Evolutionary conservation across 352 stramenopile genomes (phyloP).

Genomic region (Phytophthora pluvialis): DNA sequence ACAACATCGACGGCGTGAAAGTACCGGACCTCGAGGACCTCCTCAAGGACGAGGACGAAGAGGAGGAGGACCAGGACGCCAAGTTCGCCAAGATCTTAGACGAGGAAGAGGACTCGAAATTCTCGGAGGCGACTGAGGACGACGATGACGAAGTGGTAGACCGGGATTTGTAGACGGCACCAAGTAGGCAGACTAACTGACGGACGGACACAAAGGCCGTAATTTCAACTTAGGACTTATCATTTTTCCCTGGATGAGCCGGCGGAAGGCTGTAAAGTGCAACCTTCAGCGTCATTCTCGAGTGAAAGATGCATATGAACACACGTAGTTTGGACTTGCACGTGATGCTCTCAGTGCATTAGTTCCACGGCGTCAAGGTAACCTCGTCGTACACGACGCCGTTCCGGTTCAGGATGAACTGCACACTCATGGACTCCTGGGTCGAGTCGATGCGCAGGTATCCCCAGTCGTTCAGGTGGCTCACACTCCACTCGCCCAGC

Average conservation of each 20-base stretch:
- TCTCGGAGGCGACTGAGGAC: constrained; percentile 37
- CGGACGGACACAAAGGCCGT: constrained; percentile 19
- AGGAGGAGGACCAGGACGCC: constrained; percentile 71
- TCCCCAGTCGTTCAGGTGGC: constrained; percentile 80
- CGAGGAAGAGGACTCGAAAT: constrained; percentile 57
- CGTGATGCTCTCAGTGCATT: constrained; percentile 3
- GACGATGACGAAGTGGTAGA: constrained; percentile 54
- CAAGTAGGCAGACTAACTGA: constrained; percentile 33
- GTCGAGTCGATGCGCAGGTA: constrained; percentile 74
- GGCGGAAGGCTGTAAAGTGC: too few relatives aligned
- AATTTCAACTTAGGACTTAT: constrained; percentile 41
- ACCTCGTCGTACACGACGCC: constrained; percentile 83
- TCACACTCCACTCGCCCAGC: constrained; percentile 83
- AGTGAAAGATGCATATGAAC: constrained; percentile 7
- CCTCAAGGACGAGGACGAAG: constrained; percentile 85
- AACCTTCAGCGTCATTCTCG: not conserved
- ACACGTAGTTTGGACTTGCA: constrained; percentile 18
- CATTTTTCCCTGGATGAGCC: constrained; percentile 9
- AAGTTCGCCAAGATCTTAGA: constrained; percentile 87
- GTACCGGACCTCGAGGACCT: constrained; percentile 87
- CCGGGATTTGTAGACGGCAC: constrained; percentile 68
- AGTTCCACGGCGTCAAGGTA: constrained; percentile 61
- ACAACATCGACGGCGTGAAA: constrained; percentile 98
- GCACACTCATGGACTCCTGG: constrained; percentile 66
- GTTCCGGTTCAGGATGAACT: constrained; percentile 87